Percentiles rank a stretch among this genome's conserved stretches.
phyloP scores from a whole-genome alignment of 331 rosid genomes.

The Acacia concinna region DNA sequence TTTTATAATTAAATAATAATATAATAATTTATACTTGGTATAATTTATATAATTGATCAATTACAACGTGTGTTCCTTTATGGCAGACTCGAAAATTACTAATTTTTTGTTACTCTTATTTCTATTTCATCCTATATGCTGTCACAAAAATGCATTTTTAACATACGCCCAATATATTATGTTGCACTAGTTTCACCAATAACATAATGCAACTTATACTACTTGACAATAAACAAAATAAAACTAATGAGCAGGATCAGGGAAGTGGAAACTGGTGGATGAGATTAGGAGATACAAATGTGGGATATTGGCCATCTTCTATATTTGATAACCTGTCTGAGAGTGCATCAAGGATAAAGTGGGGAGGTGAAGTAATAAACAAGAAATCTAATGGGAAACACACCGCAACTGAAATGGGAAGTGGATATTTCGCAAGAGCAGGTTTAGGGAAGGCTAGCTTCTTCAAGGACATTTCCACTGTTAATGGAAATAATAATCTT shows the following conservation, averaged over 20 bases:
- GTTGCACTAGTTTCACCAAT: not conserved
- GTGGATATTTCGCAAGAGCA: constrained; percentile 50
- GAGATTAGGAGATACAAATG: constrained; percentile 45
- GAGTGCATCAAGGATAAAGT: constrained; percentile 51
- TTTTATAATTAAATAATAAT: too few relatives aligned
- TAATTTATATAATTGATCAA: too few relatives aligned
- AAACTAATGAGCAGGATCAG: constrained; percentile 47
- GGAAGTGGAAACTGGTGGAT: constrained; percentile 60
- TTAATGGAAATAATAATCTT: constrained; percentile 44
- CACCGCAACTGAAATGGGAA: constrained; percentile 59
- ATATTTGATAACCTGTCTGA: constrained; percentile 44
- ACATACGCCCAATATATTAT: too few relatives aligned
- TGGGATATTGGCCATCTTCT: constrained; percentile 53
- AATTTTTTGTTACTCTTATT: too few relatives aligned
- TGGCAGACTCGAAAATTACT: too few relatives aligned
- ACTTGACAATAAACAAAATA: not conserved
- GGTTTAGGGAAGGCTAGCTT: constrained; percentile 51
- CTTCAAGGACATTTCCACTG: constrained; percentile 46
- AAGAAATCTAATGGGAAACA: constrained; percentile 45
- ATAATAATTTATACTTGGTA: too few relatives aligned
- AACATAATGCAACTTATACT: too few relatives aligned
- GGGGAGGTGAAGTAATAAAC: constrained; percentile 65
- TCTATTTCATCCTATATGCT: too few relatives aligned
- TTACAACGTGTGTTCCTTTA: too few relatives aligned
- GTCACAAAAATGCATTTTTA: too few relatives aligned